Conservation (phyloP, 2,329 filamentous ascomycete genomes). For the Cordyceps sp. region DNA sequence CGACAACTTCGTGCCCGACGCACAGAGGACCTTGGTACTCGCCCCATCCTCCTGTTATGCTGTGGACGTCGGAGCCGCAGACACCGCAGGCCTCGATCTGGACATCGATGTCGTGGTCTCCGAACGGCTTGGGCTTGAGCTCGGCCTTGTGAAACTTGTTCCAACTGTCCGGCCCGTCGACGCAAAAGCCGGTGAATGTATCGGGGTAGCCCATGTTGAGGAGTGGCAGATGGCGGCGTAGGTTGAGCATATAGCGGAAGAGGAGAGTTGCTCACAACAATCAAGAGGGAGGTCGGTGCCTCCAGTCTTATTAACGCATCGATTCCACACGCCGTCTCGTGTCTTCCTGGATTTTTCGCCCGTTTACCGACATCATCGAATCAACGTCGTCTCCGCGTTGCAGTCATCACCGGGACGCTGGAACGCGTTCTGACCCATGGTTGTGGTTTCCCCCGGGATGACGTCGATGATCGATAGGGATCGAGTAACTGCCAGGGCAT, state of each 20-base stretch:
- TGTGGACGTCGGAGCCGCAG: slow-evolving; percentile 45
- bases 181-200: slow-evolving; percentile 24
- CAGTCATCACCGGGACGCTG: too few species aligned
- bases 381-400: too few species aligned
- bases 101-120: slow-evolving; percentile 37
- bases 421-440: too few species aligned
- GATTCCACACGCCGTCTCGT: too few species aligned
- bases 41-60: slow-evolving; percentile 39
- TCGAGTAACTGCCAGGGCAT: too few species aligned
- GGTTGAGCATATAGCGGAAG: background rate
- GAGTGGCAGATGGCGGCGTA: background rate
- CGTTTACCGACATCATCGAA: too few species aligned
- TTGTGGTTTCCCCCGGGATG: too few species aligned
- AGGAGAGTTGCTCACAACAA: too few species aligned
- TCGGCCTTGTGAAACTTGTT: slow-evolving; percentile 20
- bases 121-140: slow-evolving; percentile 21
- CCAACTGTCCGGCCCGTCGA: slow-evolving; percentile 24
- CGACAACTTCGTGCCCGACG: slow-evolving; percentile 43
- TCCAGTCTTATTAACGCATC: too few species aligned
- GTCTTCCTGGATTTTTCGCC: too few species aligned
- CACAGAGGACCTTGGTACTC: slow-evolving; percentile 27
- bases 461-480: too few species aligned
- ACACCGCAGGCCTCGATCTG: slow-evolving; percentile 54
- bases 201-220: slow-evolving; percentile 25
- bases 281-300: too few species aligned